Base-by-base conservation (phyloP, 2,329 filamentous ascomycete genomes). In the Escovopsis sp. region DNA sequence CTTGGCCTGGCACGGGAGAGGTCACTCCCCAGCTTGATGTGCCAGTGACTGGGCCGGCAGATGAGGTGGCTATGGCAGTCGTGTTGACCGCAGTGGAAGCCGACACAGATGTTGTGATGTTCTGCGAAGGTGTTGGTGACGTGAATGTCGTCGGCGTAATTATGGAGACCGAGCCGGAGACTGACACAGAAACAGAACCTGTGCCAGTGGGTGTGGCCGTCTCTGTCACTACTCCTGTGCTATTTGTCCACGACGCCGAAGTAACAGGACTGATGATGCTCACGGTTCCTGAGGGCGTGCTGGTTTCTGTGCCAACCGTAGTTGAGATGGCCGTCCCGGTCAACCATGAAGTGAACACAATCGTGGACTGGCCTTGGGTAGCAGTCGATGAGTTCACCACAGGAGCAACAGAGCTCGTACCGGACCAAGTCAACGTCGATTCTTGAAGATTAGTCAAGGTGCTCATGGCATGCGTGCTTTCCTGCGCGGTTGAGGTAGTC, bases 381-480 rank as follows among this genome's bases (percentile, higher is more conserved):
- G 36, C 35, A 4, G 38, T 45, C 6, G 43, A 42, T 28, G 44
- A 41, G 39, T 45, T 45, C n/a, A 38, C 43, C 32, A 45, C 40
- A 6, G 12, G 44, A 18, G 33, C 38, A 2, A 41, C 40, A 15
- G 44, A 43, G 6, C 41, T 45, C 26, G 19, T 26, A 36, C 35
- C 42, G n/a, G 41, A 43, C 12, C 38, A 43, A 4, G 39, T 30
- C 7, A 38, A 43, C 32, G 44, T 38, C 18, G 26, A 38, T 32
- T 41, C 36, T 12, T 39, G 39, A 33, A 38, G 8, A 12, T 26
- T 26, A 12, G 28, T 15, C 34, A 39, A 35, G 12, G 36, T 43
- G 35, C 38, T 41, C 18, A 23, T 4, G 12, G 6, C n/a, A 6
- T 37, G 15, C 6, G 35, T 37, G 35, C 18, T 23, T 12, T 37